Evolutionary conservation across 2,329 filamentous ascomycete genomes (phyloP).

Genomic region (Monilinia laxa): DNA sequence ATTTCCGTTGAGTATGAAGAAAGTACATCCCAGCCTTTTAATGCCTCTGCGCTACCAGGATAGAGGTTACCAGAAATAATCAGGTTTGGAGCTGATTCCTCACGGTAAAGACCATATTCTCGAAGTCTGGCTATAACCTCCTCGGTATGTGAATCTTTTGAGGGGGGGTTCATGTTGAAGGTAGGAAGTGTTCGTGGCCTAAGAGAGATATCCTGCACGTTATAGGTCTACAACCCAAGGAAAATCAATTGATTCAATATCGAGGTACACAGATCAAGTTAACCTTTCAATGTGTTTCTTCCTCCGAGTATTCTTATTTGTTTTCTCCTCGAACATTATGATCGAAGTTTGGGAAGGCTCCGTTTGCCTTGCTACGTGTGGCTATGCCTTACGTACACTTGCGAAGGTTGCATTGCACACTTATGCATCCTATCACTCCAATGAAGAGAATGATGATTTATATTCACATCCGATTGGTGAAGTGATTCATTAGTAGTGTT

Average conservation of each 20-base stretch:
- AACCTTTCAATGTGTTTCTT: neutral
- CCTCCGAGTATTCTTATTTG: neutral
- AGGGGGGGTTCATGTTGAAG: constrained; percentile 23
- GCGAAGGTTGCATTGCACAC: constrained; percentile 4
- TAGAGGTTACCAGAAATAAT: constrained; percentile 13
- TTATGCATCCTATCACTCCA: constrained; percentile 14
- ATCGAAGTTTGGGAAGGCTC: neutral
- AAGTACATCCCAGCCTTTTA: neutral
- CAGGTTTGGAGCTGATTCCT: constrained; percentile 16
- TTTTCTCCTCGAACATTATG: constrained; percentile 2
- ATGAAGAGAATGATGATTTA: neutral
- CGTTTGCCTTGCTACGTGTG: constrained; percentile 15
- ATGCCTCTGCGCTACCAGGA: neutral
- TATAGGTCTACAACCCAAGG: neutral
- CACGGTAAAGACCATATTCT: constrained; percentile 6
- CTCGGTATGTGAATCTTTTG: constrained; percentile 40
- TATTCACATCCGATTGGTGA: constrained; percentile 1
- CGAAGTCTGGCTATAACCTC: constrained; percentile 53
- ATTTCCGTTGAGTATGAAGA: constrained; percentile 19
- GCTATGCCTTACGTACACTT: constrained; percentile 16
- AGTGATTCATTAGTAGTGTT: neutral
- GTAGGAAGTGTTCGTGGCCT: neutral
- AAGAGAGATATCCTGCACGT: neutral
- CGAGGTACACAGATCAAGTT: neutral
- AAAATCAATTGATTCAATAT: no score